These are phyloP conservation scores for Gossypium rotundifolium DNA, from an alignment of 345 rosid genomes.

Conservation along the genomic window DNA sequence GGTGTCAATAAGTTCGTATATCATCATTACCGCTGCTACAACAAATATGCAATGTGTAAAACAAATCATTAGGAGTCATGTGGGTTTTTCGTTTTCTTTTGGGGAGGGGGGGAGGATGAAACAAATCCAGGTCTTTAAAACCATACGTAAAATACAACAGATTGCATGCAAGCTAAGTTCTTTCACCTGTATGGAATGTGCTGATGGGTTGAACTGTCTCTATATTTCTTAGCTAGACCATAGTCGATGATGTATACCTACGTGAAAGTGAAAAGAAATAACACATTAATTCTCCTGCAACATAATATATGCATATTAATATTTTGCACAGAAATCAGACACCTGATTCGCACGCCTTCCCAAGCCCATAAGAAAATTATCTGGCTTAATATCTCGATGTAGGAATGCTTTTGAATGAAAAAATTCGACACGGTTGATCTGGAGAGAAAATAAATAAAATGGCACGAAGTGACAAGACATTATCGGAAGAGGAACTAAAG, in stretches of 20 bases:
- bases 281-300: neutral
- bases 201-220: slow-evolving; percentile 80
- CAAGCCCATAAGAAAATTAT: slow-evolving; percentile 94
- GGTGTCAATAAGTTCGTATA: neutral
- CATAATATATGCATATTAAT: neutral
- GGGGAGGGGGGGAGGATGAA: neutral
- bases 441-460: neutral
- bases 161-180: neutral
- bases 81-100: neutral
- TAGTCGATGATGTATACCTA: slow-evolving; percentile 89
- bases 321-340: slow-evolving; percentile 1
- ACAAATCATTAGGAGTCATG: neutral
- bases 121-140: neutral
- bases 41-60: neutral
- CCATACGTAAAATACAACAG: neutral
- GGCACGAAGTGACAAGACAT: neutral
- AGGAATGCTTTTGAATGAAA: slow-evolving; percentile 89
- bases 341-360: slow-evolving; percentile 98
- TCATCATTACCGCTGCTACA: neutral
- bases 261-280: slow-evolving; percentile 5
- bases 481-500: neutral
- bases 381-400: slow-evolving; percentile 96
- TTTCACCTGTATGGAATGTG: slow-evolving; percentile 90
- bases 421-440: slow-evolving; percentile 92
- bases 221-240: slow-evolving; percentile 90